phyloP scores from a whole-genome alignment of 2,329 filamentous ascomycete genomes.

The Microdochium nivale region DNA sequence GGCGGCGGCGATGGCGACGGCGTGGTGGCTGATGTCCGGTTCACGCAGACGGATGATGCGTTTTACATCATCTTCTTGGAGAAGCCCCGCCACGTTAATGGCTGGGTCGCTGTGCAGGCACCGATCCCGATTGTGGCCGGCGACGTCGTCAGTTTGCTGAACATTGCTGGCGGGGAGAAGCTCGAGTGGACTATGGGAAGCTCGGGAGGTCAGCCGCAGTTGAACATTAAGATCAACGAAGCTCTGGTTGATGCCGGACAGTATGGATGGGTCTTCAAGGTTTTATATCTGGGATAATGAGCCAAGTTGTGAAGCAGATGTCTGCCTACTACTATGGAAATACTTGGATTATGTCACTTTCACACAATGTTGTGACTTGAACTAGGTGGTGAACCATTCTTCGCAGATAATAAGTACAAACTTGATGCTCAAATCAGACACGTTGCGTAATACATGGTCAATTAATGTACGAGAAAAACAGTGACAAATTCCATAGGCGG shows the following conservation, averaged over 20 bases:
- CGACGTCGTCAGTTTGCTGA: slow-evolving; percentile 36
- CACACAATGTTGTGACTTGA: too few relatives aligned
- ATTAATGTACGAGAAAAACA: too few relatives aligned
- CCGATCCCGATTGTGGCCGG: slow-evolving; percentile 36
- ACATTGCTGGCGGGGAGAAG: slow-evolving; percentile 18
- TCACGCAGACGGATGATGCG: slow-evolving; percentile 41
- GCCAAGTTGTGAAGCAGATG: too few relatives aligned
- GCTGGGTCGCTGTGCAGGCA: slow-evolving; percentile 27
- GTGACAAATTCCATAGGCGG: too few relatives aligned
- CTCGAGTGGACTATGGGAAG: slow-evolving; percentile 11
- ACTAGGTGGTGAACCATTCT: too few relatives aligned
- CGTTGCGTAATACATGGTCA: too few relatives aligned
- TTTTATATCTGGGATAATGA: slow-evolving; percentile 15
- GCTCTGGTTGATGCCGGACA: slow-evolving; percentile 20
- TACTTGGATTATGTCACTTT: too few relatives aligned
- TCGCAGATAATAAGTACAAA: too few relatives aligned
- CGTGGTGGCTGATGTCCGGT: slow-evolving; percentile 32
- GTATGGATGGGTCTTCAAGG: slow-evolving; percentile 34
- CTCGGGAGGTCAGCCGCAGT: slow-evolving; percentile 2
- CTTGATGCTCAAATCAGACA: too few relatives aligned
- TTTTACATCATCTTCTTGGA: slow-evolving; percentile 42
- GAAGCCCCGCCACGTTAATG: slow-evolving; percentile 22
- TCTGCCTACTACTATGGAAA: too few relatives aligned
- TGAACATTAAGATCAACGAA: slow-evolving; percentile 21
- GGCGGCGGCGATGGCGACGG: too few relatives aligned